phyloP scores from a whole-genome alignment of 345 rosid genomes.

The Lagerstroemia speciosa region DNA sequence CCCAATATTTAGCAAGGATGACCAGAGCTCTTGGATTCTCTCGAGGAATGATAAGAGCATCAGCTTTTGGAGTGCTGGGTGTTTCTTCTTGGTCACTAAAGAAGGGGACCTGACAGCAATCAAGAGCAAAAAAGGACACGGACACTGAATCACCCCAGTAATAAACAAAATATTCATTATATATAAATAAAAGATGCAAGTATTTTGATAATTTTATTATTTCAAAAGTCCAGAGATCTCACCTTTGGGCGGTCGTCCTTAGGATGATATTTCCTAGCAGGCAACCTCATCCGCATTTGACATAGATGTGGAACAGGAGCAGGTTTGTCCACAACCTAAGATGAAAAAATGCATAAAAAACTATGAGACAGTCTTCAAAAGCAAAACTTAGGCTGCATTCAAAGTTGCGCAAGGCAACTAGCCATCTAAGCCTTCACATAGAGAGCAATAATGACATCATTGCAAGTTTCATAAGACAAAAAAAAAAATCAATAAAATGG shows the following conservation, averaged over 20 bases:
- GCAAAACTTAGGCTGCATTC: neutral
- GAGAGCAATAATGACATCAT: neutral
- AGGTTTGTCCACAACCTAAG: slow-evolving; percentile 78
- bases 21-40: slow-evolving; percentile 88
- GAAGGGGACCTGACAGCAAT: slow-evolving; percentile 70
- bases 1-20: slow-evolving; percentile 57
- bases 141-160: neutral
- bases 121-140: neutral
- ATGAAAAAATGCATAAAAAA: neutral
- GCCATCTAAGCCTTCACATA: neutral
- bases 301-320: slow-evolving; percentile 65
- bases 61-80: slow-evolving; percentile 77
- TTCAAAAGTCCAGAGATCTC: slow-evolving; percentile 8
- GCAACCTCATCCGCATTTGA: slow-evolving; percentile 61
- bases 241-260: slow-evolving; percentile 64
- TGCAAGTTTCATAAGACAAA: neutral
- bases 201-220: neutral
- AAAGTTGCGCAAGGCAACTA: neutral
- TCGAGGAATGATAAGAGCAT: slow-evolving; percentile 77
- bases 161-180: neutral
- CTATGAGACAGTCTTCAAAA: neutral
- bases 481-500: neutral
- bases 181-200: neutral
- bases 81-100: slow-evolving; percentile 72
- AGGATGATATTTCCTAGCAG: slow-evolving; percentile 73